Evolutionary conservation across 768 basidiomycete species (phyloP).

Genomic region (Mrakia gelida): DNA sequence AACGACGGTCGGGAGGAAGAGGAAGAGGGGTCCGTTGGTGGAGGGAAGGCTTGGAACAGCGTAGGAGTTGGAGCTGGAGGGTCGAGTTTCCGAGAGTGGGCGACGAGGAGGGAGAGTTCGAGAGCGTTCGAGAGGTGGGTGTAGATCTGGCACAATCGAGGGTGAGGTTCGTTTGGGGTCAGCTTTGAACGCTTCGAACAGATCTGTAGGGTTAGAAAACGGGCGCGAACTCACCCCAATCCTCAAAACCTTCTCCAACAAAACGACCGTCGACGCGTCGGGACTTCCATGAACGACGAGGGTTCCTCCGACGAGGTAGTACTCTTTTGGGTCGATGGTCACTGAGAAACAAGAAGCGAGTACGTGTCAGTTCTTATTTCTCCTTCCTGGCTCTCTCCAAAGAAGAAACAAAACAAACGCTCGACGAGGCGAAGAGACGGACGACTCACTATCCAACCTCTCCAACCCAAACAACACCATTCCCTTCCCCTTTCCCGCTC

Average conservation of each 20-base stretch:
- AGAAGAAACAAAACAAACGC: neutral
- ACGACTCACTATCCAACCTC: constrained; percentile 7
- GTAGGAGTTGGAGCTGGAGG: constrained; percentile 8
- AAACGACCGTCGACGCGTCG: neutral
- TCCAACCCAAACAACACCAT: constrained; percentile 3
- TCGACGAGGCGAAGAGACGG: no score
- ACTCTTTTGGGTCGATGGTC: neutral
- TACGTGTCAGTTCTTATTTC: no score
- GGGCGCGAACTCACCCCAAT: constrained; percentile 30
- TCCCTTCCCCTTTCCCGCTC: neutral
- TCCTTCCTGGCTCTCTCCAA: no score
- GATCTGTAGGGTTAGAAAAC: no score
- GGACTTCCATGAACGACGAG: constrained; percentile 13
- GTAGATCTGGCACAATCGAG: neutral
- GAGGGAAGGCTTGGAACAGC: constrained; percentile 6
- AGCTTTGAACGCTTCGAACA: neutral
- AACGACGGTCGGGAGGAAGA: neutral
- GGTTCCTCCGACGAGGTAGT: constrained; percentile 27
- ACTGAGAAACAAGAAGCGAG: neutral
- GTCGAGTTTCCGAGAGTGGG: constrained; percentile 12
- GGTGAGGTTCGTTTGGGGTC: neutral
- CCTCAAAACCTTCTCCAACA: constrained; percentile 15
- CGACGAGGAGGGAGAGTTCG: constrained; percentile 27
- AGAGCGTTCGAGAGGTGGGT: constrained; percentile 12
- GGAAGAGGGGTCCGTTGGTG: neutral